phyloP scores from a whole-genome alignment of 2,329 filamentous ascomycete genomes.

The Microsporum canis region DNA sequence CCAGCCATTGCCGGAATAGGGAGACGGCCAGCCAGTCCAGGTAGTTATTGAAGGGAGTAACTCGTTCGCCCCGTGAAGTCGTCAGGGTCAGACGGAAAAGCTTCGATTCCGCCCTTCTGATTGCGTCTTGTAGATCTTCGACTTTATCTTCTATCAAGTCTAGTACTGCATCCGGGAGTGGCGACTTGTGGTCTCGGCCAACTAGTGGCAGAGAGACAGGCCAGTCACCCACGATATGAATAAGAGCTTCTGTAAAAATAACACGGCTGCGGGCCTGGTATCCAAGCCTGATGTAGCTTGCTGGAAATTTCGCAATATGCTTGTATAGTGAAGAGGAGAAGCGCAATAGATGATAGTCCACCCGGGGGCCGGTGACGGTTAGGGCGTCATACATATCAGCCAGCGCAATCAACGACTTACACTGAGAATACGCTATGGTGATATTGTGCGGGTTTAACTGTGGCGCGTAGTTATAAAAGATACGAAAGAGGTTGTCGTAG shows the following conservation, averaged over 20 bases:
- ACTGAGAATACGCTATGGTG: constrained; percentile 83
- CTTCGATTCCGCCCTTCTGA: constrained; percentile 65
- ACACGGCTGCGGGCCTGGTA: constrained; percentile 74
- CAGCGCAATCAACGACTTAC: constrained; percentile 74
- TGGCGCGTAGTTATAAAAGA: constrained; percentile 90
- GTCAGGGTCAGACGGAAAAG: constrained; percentile 72
- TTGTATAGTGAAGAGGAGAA: constrained; percentile 89
- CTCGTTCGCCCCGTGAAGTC: constrained; percentile 68
- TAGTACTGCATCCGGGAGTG: constrained; percentile 62
- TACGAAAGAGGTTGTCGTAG: constrained; percentile 90
- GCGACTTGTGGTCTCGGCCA: constrained; percentile 42
- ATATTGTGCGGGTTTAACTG: constrained; percentile 76
- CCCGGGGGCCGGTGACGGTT: constrained; percentile 71
- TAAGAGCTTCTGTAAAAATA: constrained; percentile 75
- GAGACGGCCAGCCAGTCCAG: constrained; percentile 82
- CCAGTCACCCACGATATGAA: constrained; percentile 94
- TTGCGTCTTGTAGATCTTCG: constrained; percentile 75
- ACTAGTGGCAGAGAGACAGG: constrained; percentile 68
- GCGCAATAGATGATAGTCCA: constrained; percentile 86
- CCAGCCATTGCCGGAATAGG: constrained; percentile 85
- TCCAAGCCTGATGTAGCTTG: constrained; percentile 80
- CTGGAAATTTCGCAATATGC: constrained; percentile 91
- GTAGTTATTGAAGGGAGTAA: constrained; percentile 67
- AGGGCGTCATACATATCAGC: constrained; percentile 95
- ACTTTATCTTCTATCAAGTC: constrained; percentile 93